Evolutionary conservation across 768 basidiomycete species (phyloP), one percentile per base, ranked within the genome.

Genomic region (Collybia sp.): DNA sequence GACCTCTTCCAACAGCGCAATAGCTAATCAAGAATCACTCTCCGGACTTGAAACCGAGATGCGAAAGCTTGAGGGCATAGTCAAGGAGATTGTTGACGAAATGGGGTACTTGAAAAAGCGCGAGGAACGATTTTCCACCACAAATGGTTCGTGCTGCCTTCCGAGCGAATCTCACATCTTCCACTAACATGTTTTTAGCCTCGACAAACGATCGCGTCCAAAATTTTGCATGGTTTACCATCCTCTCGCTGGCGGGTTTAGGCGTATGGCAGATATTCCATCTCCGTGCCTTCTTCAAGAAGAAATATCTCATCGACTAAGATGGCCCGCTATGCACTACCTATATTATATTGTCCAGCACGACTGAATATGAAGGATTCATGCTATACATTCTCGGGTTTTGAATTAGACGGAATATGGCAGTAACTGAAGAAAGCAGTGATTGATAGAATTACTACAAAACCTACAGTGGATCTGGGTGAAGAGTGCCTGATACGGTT

Each of bases 11-110:
- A 1, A n/a, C 58, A 96, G 93, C 57, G 96, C 96, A 18, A 99
- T 98, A 63, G 96, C 96, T 9, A 97, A 96, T 68, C 94, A 97
- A 63, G 96, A 99, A 63, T 93, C 91, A 1, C 73, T 98, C 0
- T 96, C 93, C 5, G 88, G 88, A 0, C 79, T 99, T 15, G 96
- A 99, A 68, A 94, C 92, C 0, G 96, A 98, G 65, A 97, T 98
- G 94, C 82, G 93, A 34, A 98, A 98, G 59, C 75, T 99, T 2
- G 96, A 99, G 63, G 94, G 92, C 0, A 65, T 97, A 12, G 88
- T 93, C 31, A 91, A 93, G 62, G 96, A 98, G 69, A 83, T 99
- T 43, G 82, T 87, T 12, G 94, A 97, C 56, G 94, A 99, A 66
- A 74, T 97, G 72, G 79, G 79, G 6, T 98, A 95, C 67, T 78